Percentiles rank a stretch among this genome's conserved stretches.
Evolutionary conservation across 2,329 filamentous ascomycete species (phyloP).

Genomic region (Saccharata proteae): DNA sequence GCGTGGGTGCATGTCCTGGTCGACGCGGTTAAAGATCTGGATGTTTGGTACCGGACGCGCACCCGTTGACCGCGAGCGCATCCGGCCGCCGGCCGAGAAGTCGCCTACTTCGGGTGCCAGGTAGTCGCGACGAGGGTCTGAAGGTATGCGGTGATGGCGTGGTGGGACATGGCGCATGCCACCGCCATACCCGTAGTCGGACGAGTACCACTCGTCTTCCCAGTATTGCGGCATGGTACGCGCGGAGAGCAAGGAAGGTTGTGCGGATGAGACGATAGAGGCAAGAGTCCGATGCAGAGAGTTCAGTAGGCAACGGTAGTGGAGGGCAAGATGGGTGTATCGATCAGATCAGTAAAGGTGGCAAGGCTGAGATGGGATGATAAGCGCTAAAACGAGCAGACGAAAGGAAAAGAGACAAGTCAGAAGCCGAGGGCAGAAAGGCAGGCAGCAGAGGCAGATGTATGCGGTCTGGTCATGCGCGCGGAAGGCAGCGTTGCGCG

Average conservation of each 20-base stretch:
- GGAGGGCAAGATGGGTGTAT: no score
- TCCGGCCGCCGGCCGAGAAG: conserved; percentile 20
- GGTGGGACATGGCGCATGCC: conserved; percentile 3
- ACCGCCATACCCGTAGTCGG: conserved; percentile 2
- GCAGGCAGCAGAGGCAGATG: no score
- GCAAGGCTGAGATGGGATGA: no score
- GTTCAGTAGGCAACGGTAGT: no score
- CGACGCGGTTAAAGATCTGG: conserved; percentile 34
- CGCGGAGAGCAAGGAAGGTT: neutral
- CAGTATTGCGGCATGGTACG: conserved; percentile 2
- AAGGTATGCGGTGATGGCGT: conserved; percentile 12
- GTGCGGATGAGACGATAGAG: neutral
- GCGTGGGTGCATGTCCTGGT: conserved; percentile 24
- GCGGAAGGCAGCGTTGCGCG: no score
- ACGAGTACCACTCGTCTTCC: conserved; percentile 3
- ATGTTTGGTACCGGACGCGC: conserved; percentile 31
- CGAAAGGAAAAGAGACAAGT: neutral
- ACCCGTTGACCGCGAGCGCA: conserved; percentile 33
- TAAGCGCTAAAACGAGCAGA: neutral
- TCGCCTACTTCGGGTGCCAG: conserved; percentile 17
- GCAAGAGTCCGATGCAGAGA: no score
- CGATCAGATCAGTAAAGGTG: no score
- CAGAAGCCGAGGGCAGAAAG: no score
- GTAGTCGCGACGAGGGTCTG: conserved; percentile 16
- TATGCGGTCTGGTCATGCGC: no score